Evolutionary conservation across 805 yeast species (phyloP).

Genomic region (Saturnispora saitoi): DNA sequence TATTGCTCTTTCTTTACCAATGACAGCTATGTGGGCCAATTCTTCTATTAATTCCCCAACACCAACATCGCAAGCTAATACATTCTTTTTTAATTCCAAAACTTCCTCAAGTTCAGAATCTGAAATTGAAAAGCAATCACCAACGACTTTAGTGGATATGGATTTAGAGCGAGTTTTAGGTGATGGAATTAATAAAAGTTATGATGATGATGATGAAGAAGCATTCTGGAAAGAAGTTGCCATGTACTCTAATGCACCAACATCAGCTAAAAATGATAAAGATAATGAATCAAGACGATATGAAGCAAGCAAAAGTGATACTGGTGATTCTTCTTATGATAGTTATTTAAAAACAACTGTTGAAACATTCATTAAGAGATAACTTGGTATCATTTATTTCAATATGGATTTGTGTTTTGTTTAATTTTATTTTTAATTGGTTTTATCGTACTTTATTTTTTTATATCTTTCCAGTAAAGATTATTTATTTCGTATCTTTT

Average conservation of each 20-base stretch:
- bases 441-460: too few relatives aligned
- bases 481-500: too few relatives aligned
- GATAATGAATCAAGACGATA: conserved; percentile 5
- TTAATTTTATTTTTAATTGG: too few relatives aligned
- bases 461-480: too few relatives aligned
- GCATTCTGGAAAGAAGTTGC: conserved; percentile 27
- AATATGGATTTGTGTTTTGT: background rate
- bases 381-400: background rate
- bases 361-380: conserved; percentile 9
- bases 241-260: conserved; percentile 17
- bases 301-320: conserved; percentile 10
- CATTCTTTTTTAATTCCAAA: conserved; percentile 13
- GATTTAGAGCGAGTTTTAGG: conserved; percentile 5
- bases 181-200: background rate
- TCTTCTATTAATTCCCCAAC: conserved; percentile 44
- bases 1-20: conserved; percentile 66
- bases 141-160: conserved; percentile 10
- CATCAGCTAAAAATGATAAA: conserved; percentile 16
- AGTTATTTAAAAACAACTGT: conserved; percentile 15
- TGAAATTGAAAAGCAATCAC: conserved; percentile 11
- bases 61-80: conserved; percentile 32
- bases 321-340: conserved; percentile 5
- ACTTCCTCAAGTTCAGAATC: conserved; percentile 11
- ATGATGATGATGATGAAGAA: conserved; percentile 16
- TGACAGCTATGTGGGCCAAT: conserved; percentile 85